These are phyloP conservation scores for Polytolypa hystricis DNA, from an alignment of 2,329 filamentous ascomycete genomes.

Conservation along the genomic window DNA sequence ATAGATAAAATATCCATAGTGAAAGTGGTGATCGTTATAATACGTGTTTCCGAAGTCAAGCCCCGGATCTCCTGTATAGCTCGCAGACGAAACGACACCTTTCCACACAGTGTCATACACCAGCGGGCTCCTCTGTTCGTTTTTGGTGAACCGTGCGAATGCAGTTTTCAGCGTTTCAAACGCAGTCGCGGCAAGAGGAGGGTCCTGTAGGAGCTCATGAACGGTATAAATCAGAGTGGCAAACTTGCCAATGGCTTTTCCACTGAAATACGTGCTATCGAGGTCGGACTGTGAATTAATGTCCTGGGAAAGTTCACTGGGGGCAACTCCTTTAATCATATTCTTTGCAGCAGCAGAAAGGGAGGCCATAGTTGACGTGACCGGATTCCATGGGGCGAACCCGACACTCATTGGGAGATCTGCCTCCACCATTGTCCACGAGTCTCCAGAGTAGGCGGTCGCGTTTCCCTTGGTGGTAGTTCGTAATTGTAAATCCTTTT, in stretches of 20 bases:
- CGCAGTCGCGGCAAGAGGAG: conserved; percentile 45
- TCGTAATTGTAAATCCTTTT: conserved; percentile 50
- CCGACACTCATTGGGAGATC: conserved; percentile 62
- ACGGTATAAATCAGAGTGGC: conserved; percentile 56
- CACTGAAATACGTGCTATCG: conserved; percentile 86
- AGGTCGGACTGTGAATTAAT: conserved; percentile 62
- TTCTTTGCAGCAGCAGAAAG: conserved; percentile 43
- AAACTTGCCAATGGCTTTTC: conserved; percentile 74
- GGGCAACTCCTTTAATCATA: conserved; percentile 51
- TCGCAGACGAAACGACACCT: conserved; percentile 65
- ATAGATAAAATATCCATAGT: conserved; percentile 77
- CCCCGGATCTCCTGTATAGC: conserved; percentile 60
- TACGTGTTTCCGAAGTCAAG: conserved; percentile 83
- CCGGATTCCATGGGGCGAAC: conserved; percentile 66
- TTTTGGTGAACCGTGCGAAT: conserved; percentile 55
- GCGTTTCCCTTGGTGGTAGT: conserved; percentile 80
- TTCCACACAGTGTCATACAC: conserved; percentile 57
- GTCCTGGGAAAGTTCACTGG: conserved; percentile 64
- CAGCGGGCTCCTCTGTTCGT: conserved; percentile 53
- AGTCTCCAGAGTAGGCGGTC: conserved; percentile 58
- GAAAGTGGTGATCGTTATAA: conserved; percentile 56
- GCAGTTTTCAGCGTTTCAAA: conserved; percentile 53
- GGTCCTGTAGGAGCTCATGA: conserved; percentile 51
- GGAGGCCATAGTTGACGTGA: conserved; percentile 24
- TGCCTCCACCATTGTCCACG: conserved; percentile 67